Evolutionary conservation across 2,329 filamentous ascomycete genomes (phyloP), one percentile per base, ranked within the genome.

Genomic region (Pezicula radicicola): DNA sequence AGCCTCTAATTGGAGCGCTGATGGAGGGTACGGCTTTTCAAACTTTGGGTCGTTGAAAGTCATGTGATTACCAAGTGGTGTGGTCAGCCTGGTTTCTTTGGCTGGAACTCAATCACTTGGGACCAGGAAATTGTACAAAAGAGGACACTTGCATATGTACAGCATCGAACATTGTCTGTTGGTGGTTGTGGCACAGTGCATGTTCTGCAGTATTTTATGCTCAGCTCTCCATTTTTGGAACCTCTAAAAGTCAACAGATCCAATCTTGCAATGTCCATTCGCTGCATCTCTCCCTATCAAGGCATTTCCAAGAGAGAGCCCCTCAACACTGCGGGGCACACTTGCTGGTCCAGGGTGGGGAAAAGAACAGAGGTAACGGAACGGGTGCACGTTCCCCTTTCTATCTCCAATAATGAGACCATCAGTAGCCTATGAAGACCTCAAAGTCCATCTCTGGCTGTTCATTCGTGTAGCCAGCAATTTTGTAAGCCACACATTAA

Each of bases 61-160:
- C 62, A 66, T 63, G 63, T 66, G 63, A 66, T 51, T 52, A 46
- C 49, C 51, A 59, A 53, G 43, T 57, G 63, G 60, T 64, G 60
- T 60, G 46, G 33, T 56, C 21, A 60, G 57, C 60, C 54, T 48
- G 46, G 54, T 49, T 40, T 48, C 36, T 37, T n/a, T 25, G 8
- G 10, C 45, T 30, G 16, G 18, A 39, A 9, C 16, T 28, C 27
- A 25, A 12, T 45, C 21, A 35, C 18, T 33, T 51, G 18, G 43
- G 44, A 51, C 42, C 42, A 28, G 42, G 25, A 15, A 36, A 25
- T 43, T 16, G n/a, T 41, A 53, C 28, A 25, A 21, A 27, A 37
- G 41, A 46, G 40, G 44, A 42, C 27, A 21, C 27, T 16, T 30
- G 42, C 42, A 30, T 27, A 27, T 45, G 27, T 28, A 16, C 13